Conservation (phyloP, 495 filamentous ascomycete genomes). For the Hypomontagnella submonticulosa region DNA sequence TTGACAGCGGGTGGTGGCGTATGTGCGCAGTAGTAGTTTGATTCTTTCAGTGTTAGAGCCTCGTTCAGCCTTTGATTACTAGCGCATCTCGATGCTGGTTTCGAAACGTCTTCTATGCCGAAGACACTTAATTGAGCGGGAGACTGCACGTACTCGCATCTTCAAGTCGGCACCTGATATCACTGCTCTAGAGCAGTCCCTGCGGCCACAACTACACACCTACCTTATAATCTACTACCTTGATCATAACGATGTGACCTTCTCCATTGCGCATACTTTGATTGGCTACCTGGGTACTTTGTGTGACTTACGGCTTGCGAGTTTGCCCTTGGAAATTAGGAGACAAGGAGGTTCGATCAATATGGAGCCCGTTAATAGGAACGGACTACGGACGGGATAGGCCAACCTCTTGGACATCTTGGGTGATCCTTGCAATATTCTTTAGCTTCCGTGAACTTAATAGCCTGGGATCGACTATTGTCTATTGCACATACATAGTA, state of each 20-base stretch:
- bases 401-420: conserved; percentile 7
- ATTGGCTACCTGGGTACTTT: background rate
- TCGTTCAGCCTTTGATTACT: conserved; percentile 17
- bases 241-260: conserved; percentile 10
- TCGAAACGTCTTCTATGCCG: conserved; percentile 18
- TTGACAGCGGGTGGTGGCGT: conserved; percentile 30
- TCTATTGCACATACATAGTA: conserved; percentile 4
- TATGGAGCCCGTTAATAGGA: conserved; percentile 10
- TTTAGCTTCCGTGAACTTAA: conserved; percentile 9
- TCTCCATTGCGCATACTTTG: background rate
- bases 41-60: conserved; percentile 10
- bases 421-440: conserved; percentile 19
- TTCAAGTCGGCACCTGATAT: conserved; percentile 40
- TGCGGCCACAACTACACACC: conserved; percentile 17
- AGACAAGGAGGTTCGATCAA: conserved; percentile 7
- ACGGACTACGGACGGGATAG: background rate
- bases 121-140: conserved; percentile 18
- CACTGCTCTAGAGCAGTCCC: conserved; percentile 8
- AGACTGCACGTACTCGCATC: conserved; percentile 45
- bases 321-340: conserved; percentile 18
- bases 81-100: conserved; percentile 19
- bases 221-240: background rate
- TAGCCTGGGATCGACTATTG: conserved; percentile 5
- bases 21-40: conserved; percentile 16
- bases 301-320: conserved; percentile 2